Evolutionary conservation across 2,329 filamentous ascomycete genomes (phyloP), one percentile per base, ranked within the genome.

Genomic region (Huntiella omanensis): DNA sequence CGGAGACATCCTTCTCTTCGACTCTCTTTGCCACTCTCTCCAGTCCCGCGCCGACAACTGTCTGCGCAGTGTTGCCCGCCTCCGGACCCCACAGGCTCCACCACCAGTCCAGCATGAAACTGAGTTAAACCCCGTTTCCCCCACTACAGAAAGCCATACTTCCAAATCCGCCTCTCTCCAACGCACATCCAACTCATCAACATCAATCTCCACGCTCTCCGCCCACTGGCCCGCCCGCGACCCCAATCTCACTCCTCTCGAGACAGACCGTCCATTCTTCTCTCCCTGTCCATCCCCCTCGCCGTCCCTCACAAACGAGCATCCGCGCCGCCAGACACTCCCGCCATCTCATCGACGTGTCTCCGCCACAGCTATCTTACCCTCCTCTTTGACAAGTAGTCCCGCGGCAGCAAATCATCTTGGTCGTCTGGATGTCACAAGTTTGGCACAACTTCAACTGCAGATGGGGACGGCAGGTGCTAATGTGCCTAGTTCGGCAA

Each of bases 1-100:
- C n/a, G 68, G 69, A 33, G 71, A 75, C 35, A 59, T 77, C 2
- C 59, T 67, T 32, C 57, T 65, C 15, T 77, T 77, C 52, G 67
- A 74, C 53, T 60, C 60, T 1, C 54, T 68, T n/a, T 76, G 71
- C 52, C 51, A 64, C 36, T 57, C 56, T 3, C 59, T 77, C 3
- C 70, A 76, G 49, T 59, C 59, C 46, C 68, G 69, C 5, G 64
- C 71, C 1, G 64, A 71, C 37, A 62, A 64, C 2, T 75, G 71
- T 51, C 63, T 71, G 37, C 62, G 64, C 11, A 65, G 64, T 44
- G 61, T 73, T 4, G 68, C 74, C 47, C 56, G 58, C 2, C 55
- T 64, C 5, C 68, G 68, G 3, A 58, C 32, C 12, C 36, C 42
- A 5, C 33, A n/a, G 19, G 15, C 34, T 10, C 28, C 35, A 5